Percentiles rank a stretch among this genome's conserved stretches.
phyloP scores from a whole-genome alignment of 2,329 filamentous ascomycete genomes.

The Sarocladium strictum region DNA sequence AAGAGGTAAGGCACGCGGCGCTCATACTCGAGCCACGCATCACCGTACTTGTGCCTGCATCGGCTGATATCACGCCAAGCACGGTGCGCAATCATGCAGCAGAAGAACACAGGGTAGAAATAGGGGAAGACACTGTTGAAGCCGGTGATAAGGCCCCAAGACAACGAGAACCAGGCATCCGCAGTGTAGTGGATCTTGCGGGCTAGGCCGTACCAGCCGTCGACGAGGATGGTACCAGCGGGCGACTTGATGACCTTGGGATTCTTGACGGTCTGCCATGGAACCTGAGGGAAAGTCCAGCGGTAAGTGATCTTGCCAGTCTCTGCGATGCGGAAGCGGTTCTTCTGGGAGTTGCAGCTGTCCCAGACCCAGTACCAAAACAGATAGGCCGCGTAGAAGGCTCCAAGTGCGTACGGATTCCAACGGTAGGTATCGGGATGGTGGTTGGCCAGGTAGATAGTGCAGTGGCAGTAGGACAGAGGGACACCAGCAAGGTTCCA shows the following conservation, averaged over 20 bases:
- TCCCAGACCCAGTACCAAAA: conserved; percentile 91
- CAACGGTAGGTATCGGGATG: conserved; percentile 70
- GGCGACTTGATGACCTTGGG: conserved; percentile 70
- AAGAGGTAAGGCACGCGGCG: conserved; percentile 75
- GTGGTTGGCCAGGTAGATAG: conserved; percentile 82
- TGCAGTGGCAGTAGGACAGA: conserved; percentile 89
- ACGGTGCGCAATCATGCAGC: conserved; percentile 74
- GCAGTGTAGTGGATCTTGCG: conserved; percentile 55
- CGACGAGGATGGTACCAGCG: conserved; percentile 69
- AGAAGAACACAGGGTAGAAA: conserved; percentile 86
- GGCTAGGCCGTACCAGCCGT: conserved; percentile 77
- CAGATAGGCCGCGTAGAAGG: conserved; percentile 66
- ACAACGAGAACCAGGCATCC: conserved; percentile 42
- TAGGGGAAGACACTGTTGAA: conserved; percentile 73
- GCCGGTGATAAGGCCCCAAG: conserved; percentile 46
- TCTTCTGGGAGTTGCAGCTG: conserved; percentile 89
- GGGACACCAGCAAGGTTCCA: conserved; percentile 93
- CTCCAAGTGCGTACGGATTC: conserved; percentile 61
- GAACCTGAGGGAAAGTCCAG: conserved; percentile 83
- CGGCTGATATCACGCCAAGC: conserved; percentile 69
- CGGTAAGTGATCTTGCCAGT: conserved; percentile 64
- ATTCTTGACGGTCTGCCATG: conserved; percentile 78
- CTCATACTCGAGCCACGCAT: conserved; percentile 77
- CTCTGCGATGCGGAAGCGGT: conserved; percentile 78
- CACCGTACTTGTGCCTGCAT: conserved; percentile 75